phyloP scores from a whole-genome alignment of 805 yeast genomes.

The Saturnispora hagleri region DNA sequence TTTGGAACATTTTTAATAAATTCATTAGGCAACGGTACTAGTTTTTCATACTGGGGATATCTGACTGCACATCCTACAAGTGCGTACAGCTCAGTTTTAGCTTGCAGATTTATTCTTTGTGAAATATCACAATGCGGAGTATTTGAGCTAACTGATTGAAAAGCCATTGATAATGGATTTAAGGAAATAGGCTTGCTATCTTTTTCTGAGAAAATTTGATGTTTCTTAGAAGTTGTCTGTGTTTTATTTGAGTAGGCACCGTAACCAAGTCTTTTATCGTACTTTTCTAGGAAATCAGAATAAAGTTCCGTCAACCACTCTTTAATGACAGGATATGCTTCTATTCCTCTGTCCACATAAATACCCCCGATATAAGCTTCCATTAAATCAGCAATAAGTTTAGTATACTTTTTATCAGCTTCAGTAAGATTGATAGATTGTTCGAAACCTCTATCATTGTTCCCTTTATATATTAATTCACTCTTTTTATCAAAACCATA shows the following conservation, averaged over 20 bases:
- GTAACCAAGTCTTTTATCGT: constrained; percentile 6
- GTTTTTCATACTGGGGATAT: constrained; percentile 49
- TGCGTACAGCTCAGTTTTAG: constrained; percentile 72
- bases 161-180: constrained; percentile 1
- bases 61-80: constrained; percentile 66
- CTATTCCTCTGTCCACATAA: constrained; percentile 36
- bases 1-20: constrained; percentile 25
- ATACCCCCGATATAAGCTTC: constrained; percentile 93
- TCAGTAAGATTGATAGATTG: constrained; percentile 12
- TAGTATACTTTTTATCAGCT: constrained; percentile 7
- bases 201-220: not conserved
- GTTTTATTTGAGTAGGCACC: constrained; percentile 1
- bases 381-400: constrained; percentile 67
- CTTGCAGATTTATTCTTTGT: constrained; percentile 45
- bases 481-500: constrained; percentile 59
- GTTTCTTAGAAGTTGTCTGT: not conserved
- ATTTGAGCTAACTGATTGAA: not conserved
- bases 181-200: not conserved
- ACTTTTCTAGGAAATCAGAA: constrained; percentile 25
- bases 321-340: constrained; percentile 31
- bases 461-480: constrained; percentile 18
- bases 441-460: constrained; percentile 11
- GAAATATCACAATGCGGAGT: constrained; percentile 6
- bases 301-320: constrained; percentile 41
- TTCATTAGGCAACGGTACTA: not conserved